Percentiles rank a stretch among this genome's conserved stretches.
Evolutionary conservation across 495 filamentous ascomycete genomes (phyloP).

Genomic region (Sordaria brevicollis): DNA sequence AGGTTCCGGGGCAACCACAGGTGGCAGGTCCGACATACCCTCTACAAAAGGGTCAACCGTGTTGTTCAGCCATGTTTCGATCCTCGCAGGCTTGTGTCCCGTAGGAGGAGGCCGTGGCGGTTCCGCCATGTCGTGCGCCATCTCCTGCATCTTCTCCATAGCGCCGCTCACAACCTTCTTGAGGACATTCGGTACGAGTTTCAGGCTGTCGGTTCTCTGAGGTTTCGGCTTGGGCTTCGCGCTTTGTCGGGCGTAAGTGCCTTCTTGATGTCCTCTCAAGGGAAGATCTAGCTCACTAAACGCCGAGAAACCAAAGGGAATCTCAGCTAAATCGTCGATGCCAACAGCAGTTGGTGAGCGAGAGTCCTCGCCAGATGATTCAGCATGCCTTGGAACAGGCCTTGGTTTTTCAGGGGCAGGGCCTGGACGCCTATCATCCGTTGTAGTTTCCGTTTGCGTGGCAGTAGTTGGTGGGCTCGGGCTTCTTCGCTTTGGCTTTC

Average conservation of each 20-base stretch:
- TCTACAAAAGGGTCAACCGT: slow-evolving; percentile 68
- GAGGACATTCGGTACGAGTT: slow-evolving; percentile 42
- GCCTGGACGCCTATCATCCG: slow-evolving; percentile 9
- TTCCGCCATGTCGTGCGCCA: slow-evolving; percentile 38
- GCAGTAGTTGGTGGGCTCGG: slow-evolving; percentile 2
- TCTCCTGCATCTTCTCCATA: slow-evolving; percentile 45
- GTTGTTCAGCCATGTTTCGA: slow-evolving; percentile 67
- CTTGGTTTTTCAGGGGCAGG: background rate
- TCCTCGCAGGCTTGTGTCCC: slow-evolving; percentile 44
- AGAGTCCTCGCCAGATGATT: slow-evolving; percentile 18
- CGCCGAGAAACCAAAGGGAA: slow-evolving; percentile 47
- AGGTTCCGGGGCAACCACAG: slow-evolving; percentile 5
- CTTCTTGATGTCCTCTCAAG: slow-evolving; percentile 11
- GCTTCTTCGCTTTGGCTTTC: slow-evolving; percentile 7
- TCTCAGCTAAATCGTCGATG: slow-evolving; percentile 40
- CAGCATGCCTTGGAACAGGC: background rate
- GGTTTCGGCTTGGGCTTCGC: slow-evolving; percentile 30
- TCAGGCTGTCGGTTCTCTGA: slow-evolving; percentile 35
- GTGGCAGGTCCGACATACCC: slow-evolving; percentile 19
- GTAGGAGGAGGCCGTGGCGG: slow-evolving; percentile 30
- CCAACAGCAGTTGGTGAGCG: slow-evolving; percentile 31
- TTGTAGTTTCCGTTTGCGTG: slow-evolving; percentile 11
- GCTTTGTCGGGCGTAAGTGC: slow-evolving; percentile 27
- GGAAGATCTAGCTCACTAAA: slow-evolving; percentile 46
- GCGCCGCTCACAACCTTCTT: slow-evolving; percentile 45